Evolutionary conservation across 371 early-diverging fungal genomes (phyloP).

Genomic region (Amoeboaphelidium protococcarum): DNA sequence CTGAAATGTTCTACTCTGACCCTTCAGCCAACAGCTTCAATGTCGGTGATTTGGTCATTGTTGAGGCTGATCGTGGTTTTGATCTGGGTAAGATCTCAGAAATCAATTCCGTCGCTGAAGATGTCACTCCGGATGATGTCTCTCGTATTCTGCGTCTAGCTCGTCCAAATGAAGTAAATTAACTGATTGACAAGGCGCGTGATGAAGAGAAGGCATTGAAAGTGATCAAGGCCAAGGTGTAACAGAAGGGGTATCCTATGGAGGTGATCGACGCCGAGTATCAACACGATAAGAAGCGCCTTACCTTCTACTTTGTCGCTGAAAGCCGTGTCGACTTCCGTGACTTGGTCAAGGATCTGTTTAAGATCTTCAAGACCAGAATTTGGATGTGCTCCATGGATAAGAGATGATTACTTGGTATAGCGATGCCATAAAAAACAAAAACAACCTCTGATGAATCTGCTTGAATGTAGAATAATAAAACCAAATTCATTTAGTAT

Average conservation of each 20-base stretch:
- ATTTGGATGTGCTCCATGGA: slow-evolving; percentile 72
- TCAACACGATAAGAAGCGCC: slow-evolving; percentile 89
- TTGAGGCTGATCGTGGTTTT: slow-evolving; percentile 85
- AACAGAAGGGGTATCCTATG: slow-evolving; percentile 46
- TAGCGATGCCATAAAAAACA: no score
- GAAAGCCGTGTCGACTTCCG: slow-evolving; percentile 91
- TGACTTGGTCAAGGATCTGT: slow-evolving; percentile 89
- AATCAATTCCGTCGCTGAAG: slow-evolving; percentile 1
- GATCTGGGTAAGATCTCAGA: slow-evolving; percentile 64
- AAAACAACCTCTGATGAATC: no score
- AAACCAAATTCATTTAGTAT: no score
- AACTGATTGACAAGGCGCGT: slow-evolving; percentile 35
- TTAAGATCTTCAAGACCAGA: slow-evolving; percentile 94
- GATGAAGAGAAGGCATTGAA: slow-evolving; percentile 68
- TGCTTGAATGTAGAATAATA: no score
- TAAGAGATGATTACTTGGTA: no score
- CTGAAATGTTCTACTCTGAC: slow-evolving; percentile 38
- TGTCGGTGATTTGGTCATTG: slow-evolving; percentile 54
- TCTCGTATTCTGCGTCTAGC: slow-evolving; percentile 25
- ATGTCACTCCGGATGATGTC: not conserved
- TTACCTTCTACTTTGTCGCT: slow-evolving; percentile 84
- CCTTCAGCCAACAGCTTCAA: slow-evolving; percentile 20
- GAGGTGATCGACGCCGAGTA: slow-evolving; percentile 86
- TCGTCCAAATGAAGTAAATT: slow-evolving; percentile 37
- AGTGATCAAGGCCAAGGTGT: slow-evolving; percentile 59